Conservation (phyloP, 306 rosid species). For the Malus sylvestris region DNA sequence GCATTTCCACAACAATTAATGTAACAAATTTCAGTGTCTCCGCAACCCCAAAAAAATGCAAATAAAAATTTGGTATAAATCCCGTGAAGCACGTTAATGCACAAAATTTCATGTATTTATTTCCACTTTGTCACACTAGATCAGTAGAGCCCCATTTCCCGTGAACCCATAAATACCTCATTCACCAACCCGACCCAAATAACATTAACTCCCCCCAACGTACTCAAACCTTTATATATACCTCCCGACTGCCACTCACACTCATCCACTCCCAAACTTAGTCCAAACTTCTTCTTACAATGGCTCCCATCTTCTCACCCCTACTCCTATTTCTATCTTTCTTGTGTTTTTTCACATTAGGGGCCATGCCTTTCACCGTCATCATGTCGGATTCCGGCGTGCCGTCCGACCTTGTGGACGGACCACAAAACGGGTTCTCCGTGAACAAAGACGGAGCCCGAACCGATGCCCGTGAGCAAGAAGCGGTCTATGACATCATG, state of each 20-base stretch:
- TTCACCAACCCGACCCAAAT: not conserved
- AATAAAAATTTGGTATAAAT: not conserved
- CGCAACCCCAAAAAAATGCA: not conserved
- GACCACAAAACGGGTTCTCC: conserved; percentile 67
- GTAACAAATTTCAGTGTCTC: not conserved
- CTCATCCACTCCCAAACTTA: not conserved
- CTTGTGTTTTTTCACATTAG: conserved; percentile 4
- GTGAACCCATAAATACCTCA: not conserved
- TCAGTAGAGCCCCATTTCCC: not conserved
- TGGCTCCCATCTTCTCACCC: conserved; percentile 23
- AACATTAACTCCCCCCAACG: not conserved
- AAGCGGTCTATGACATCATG: conserved; percentile 79
- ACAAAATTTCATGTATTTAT: not conserved
- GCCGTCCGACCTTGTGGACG: conserved; percentile 48
- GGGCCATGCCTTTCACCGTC: conserved; percentile 43
- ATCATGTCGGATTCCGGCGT: conserved; percentile 59
- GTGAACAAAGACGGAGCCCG: conserved; percentile 41
- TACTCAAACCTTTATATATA: not conserved
- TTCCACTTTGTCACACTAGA: not conserved
- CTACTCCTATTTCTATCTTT: not conserved
- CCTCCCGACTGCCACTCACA: not conserved
- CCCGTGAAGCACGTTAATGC: conserved; percentile 12
- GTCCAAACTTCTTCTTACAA: conserved; percentile 7
- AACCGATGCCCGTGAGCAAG: conserved; percentile 60
- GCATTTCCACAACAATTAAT: not conserved